Base-by-base conservation (phyloP, 2,329 filamentous ascomycete species). In the Microsporum audouinii region DNA sequence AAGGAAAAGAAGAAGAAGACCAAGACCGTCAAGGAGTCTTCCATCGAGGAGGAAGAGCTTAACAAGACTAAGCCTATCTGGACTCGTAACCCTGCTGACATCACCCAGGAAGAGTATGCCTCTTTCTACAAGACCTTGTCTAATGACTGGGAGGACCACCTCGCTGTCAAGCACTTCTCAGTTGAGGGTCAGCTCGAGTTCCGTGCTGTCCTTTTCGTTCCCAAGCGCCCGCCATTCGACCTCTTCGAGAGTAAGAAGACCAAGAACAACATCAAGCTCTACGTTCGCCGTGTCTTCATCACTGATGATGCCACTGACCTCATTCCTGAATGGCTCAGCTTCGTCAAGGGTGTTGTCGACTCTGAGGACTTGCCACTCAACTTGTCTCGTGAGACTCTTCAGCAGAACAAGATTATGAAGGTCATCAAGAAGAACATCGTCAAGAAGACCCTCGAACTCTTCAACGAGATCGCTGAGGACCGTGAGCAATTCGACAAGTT, bases 321-420 rank as follows among this genome's bases (percentile, higher is more conserved):
- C 80, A 95, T 99, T 68, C 94, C 94, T 64, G 94, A 99, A 84
- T 99, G 94, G 94, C 87, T 99, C 74, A 86, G 90, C 82, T 99
- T 99, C 81, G 81, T 99, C 86, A 99, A 99, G 89, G 94, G 94
- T 88, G 94, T 99, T 71, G 94, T 99, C 78, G 94, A 99, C 82
- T 99, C 94, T 73, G 94, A 99, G 85, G 94, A 99, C 78, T 88
- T 99, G 66, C 94, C 94, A 71, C 88, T 99, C 78, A 99, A 99
- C 87, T 80, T 99, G 82, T 97, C 94, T 74, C 94, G 94, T 88
- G 94, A 99, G 87, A 97, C 92, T 62, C 90, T 99, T 58, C 94
- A 99, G 82, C 94, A 97, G 85, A 99, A 97, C 89, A 97, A 97
- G 91, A 99, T 99, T 84, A 97, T 97, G 94, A 97, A 97, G 88